Conservation (phyloP, 176 grass and related monocot genomes). For the Pharus latifolius region DNA sequence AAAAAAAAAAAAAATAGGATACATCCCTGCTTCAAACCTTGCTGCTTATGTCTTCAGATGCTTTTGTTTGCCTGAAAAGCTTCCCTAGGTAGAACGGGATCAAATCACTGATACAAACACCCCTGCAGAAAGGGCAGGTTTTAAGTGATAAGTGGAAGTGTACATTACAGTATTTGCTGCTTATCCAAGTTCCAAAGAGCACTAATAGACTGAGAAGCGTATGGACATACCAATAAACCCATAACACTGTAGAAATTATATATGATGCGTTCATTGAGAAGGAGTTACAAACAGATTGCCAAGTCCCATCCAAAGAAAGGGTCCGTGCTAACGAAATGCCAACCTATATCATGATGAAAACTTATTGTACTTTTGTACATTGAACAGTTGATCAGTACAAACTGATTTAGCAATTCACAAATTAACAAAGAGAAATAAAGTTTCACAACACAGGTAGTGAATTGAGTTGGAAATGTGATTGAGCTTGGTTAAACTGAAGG, state of each 20-base stretch:
- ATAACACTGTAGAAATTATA: conserved; percentile 70
- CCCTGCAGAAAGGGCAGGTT: conserved; percentile 38
- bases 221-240: conserved; percentile 80
- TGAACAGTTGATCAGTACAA: background rate
- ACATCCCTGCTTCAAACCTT: conserved; percentile 41
- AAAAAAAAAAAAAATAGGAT: background rate
- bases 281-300: conserved; percentile 59
- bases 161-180: background rate
- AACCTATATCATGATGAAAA: conserved; percentile 42
- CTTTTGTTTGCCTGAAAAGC: conserved; percentile 64
- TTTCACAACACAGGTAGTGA: background rate
- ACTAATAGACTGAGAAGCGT: background rate
- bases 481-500: conserved; percentile 34
- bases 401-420: too few species aligned
- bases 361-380: background rate
- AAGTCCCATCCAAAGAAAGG: conserved; percentile 73
- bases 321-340: conserved; percentile 77
- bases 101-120: conserved; percentile 89
- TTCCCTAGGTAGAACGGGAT: conserved; percentile 76
- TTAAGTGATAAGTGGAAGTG: background rate
- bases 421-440: background rate
- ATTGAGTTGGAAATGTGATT: conserved; percentile 9
- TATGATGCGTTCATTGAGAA: conserved; percentile 65
- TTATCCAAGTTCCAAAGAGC: background rate
- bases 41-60: conserved; percentile 57